Conservation (phyloP, 106 monocot species). For the Dendrobium chrysotoxum region DNA sequence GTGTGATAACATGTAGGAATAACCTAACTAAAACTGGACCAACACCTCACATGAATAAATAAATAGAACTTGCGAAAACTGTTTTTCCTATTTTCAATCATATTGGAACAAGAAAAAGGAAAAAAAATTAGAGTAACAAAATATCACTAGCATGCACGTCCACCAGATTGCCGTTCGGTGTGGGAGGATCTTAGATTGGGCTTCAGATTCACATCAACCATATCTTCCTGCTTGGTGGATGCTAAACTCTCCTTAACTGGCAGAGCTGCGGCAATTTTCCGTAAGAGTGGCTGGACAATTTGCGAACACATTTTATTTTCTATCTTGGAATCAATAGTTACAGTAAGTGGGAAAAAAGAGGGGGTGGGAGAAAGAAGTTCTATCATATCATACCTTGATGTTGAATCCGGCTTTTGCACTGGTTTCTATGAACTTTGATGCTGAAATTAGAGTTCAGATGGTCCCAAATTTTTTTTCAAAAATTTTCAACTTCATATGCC, state of each 20-base stretch:
- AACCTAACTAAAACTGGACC: no score
- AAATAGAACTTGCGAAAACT: no score
- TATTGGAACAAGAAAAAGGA: no score
- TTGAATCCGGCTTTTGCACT: slow-evolving; percentile 1
- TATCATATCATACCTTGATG: neutral
- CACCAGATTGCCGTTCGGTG: slow-evolving; percentile 26
- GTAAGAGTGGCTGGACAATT: slow-evolving; percentile 35
- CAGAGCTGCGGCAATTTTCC: slow-evolving; percentile 47
- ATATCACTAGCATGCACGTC: slow-evolving; percentile 41
- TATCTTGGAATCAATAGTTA: no score
- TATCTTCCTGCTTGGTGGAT: slow-evolving; percentile 41
- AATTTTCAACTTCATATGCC: no score
- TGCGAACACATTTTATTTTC: neutral
- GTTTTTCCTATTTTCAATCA: no score
- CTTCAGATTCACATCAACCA: slow-evolving; percentile 53
- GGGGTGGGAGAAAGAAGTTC: neutral
- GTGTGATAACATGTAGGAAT: no score
- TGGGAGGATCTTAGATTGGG: slow-evolving; percentile 23
- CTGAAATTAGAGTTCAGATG: no score
- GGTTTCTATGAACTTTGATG: neutral
- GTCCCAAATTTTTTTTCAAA: no score
- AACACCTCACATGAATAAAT: no score
- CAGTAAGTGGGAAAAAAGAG: neutral
- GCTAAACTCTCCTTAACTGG: slow-evolving; percentile 42
- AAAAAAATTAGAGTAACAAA: no score